Conservation (phyloP, 106 monocot genomes). For the Platanthera guangdongensis region DNA sequence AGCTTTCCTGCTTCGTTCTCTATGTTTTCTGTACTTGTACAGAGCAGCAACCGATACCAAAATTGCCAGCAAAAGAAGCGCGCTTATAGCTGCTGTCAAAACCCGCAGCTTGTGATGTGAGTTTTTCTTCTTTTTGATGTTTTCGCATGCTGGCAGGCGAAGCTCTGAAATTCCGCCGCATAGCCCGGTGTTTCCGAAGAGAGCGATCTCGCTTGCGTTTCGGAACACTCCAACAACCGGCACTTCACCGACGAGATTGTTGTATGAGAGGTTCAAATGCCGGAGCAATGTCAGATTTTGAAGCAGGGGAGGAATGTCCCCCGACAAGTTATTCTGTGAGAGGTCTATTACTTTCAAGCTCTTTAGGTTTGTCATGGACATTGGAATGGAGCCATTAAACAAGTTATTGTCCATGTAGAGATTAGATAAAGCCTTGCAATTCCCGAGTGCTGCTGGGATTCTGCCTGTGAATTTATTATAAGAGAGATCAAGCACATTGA, state of each 20-base stretch:
- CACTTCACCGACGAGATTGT: conserved; percentile 17
- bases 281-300: not conserved
- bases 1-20: not conserved
- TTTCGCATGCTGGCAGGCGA: not conserved
- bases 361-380: not conserved
- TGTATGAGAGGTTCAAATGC: conserved; percentile 18
- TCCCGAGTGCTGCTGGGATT: conserved; percentile 8
- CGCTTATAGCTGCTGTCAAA: not conserved
- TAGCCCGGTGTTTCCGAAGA: conserved; percentile 13
- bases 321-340: conserved; percentile 16
- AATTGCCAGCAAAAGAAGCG: not conserved
- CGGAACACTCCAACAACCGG: conserved; percentile 7
- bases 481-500: not conserved
- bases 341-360: conserved; percentile 8
- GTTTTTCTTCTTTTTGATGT: not conserved
- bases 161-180: conserved; percentile 9
- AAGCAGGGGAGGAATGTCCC: conserved; percentile 1
- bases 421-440: not conserved
- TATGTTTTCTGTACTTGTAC: not conserved
- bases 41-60: no score
- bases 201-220: not conserved
- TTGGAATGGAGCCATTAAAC: conserved; percentile 12
- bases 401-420: conserved; percentile 13
- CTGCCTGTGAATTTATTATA: conserved; percentile 9
- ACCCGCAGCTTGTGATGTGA: not conserved